These are phyloP conservation scores for Clonostachys chloroleuca DNA, from an alignment of 2,329 filamentous ascomycete species.

Conservation along the genomic window DNA sequence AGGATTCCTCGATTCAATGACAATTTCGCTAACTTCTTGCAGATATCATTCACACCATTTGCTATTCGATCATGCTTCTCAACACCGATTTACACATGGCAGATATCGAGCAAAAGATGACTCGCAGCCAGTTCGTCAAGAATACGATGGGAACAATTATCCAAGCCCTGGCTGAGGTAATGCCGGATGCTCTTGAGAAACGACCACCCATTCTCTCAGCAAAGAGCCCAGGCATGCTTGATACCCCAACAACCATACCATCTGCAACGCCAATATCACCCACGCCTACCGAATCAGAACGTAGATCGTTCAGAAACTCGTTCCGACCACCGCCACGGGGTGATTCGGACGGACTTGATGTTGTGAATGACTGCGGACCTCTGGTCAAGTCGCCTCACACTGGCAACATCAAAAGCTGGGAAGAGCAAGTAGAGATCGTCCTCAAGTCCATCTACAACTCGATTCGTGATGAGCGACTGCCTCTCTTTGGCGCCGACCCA, in stretches of 20 bases:
- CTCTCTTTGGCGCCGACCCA: conserved; percentile 69
- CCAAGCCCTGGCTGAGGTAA: conserved; percentile 70
- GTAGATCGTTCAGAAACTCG: conserved; percentile 37
- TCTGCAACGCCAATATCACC: conserved; percentile 20
- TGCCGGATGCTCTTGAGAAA: conserved; percentile 60
- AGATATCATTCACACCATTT: conserved; percentile 96
- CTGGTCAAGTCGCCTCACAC: conserved; percentile 75
- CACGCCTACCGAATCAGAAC: conserved; percentile 28
- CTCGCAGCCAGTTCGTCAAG: conserved; percentile 86
- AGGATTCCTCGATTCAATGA: not conserved
- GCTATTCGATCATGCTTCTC: conserved; percentile 89
- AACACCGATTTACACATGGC: conserved; percentile 96
- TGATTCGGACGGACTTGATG: conserved; percentile 57
- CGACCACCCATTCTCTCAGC: conserved; percentile 51
- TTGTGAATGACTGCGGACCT: conserved; percentile 69
- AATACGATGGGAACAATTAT: conserved; percentile 91
- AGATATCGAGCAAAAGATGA: conserved; percentile 97
- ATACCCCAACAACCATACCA: conserved; percentile 17
- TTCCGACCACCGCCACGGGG: conserved; percentile 45
- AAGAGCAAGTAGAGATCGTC: conserved; percentile 83
- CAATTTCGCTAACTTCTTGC: conserved; percentile 9
- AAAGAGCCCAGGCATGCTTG: conserved; percentile 20
- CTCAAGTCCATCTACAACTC: conserved; percentile 89
- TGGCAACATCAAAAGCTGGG: conserved; percentile 76
- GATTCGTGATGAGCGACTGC: conserved; percentile 82